A percentile compares a stretch with the other conserved stretches of the same genome.
phyloP scores from a whole-genome alignment of 441 rosid species.

The Iberis amara region DNA sequence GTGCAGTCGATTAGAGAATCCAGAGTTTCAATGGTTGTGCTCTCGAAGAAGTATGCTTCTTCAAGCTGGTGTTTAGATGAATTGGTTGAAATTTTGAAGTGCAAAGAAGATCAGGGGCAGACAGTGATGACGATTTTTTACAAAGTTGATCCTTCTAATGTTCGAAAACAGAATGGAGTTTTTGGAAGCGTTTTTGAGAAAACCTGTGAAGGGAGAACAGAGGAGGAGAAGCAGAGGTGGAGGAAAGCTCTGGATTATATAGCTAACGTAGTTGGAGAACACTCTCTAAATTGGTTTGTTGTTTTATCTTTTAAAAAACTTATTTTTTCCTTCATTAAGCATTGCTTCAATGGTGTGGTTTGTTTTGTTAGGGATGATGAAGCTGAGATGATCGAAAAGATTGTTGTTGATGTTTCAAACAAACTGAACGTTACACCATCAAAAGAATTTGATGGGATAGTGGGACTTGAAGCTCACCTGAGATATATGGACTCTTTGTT shows the following conservation, averaged over 20 bases:
- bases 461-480: conserved; percentile 19
- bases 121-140: conserved; percentile 15
- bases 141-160: conserved; percentile 7
- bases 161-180: neutral
- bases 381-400: conserved; percentile 19
- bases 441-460: conserved; percentile 16
- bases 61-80: conserved; percentile 21
- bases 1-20: neutral
- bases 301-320: too few relatives aligned
- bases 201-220: neutral
- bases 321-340: too few relatives aligned
- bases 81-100: conserved; percentile 3
- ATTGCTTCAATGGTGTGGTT: too few relatives aligned
- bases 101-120: conserved; percentile 1
- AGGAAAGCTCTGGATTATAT: neutral
- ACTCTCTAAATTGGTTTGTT: conserved; percentile 14
- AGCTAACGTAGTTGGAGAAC: conserved; percentile 2
- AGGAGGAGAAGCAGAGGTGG: neutral
- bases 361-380: conserved; percentile 16
- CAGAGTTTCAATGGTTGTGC: conserved; percentile 11
- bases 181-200: neutral
- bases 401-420: conserved; percentile 13
- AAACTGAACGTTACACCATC: conserved; percentile 4
- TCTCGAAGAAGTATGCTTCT: conserved; percentile 7
- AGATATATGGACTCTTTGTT: conserved; percentile 3